Percentiles rank a stretch among this genome's conserved stretches.
Evolutionary conservation across 2,329 filamentous ascomycete genomes (phyloP).

Genomic region (Microascus cirrosus): DNA sequence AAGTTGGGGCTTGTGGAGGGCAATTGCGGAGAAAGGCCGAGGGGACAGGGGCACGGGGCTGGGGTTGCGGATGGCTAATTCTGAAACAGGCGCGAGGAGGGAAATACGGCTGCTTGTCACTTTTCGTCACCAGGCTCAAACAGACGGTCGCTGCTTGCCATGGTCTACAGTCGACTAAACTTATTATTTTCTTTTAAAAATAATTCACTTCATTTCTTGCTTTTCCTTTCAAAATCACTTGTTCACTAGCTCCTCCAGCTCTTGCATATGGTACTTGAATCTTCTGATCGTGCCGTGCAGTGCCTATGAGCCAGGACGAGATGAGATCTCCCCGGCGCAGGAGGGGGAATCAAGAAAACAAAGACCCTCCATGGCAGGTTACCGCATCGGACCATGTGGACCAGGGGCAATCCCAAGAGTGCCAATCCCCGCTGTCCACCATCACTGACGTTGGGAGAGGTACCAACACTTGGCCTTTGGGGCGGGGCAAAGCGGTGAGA

Average conservation of each 20-base stretch:
- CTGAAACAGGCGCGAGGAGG: background rate
- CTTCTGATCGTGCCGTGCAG: background rate
- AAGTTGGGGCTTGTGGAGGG: background rate
- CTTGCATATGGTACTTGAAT: background rate
- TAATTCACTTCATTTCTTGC: background rate
- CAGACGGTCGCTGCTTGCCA: too few species aligned
- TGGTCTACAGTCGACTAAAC: too few species aligned
- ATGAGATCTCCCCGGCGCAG: too few species aligned
- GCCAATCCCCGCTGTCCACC: background rate
- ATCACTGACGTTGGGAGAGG: background rate
- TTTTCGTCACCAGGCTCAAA: background rate
- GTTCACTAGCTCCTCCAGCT: background rate
- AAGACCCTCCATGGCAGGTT: background rate
- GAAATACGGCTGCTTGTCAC: background rate
- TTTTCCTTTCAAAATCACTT: background rate
- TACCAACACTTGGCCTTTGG: background rate
- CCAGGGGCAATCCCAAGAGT: background rate
- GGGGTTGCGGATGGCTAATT: background rate
- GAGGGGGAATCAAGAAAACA: background rate
- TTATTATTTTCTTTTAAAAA: background rate
- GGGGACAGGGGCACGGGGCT: background rate
- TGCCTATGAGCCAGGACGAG: background rate
- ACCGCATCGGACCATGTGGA: background rate
- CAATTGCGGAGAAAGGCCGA: background rate
- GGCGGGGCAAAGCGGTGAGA: background rate